Evolutionary conservation across 345 rosid species (phyloP).

Genomic region (Mallotus nudiflorus): DNA sequence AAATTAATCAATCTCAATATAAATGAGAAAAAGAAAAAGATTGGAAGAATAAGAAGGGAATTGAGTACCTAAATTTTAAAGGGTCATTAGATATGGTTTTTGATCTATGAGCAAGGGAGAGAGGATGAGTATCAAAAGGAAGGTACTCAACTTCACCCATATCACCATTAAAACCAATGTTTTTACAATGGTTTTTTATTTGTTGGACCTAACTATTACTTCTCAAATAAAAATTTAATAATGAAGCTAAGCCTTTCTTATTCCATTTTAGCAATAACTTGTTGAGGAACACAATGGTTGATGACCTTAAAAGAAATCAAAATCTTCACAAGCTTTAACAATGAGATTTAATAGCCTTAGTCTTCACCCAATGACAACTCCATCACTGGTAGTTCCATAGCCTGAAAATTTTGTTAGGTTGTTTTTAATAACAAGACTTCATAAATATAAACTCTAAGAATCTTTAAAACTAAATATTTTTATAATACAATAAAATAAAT

Average conservation of each 20-base stretch:
- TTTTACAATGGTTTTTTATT: conserved; percentile 38
- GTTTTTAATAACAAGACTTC: too few species aligned
- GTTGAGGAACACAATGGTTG: conserved; percentile 32
- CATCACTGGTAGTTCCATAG: conserved; percentile 24
- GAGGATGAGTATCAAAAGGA: conserved; percentile 25
- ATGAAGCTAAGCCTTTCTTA: conserved; percentile 26
- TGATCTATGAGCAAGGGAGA: conserved; percentile 25
- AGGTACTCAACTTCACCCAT: conserved; percentile 40
- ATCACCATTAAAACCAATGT: conserved; percentile 41
- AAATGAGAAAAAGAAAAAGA: too few species aligned
- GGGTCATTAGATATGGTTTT: conserved; percentile 29
- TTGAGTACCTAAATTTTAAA: conserved; percentile 20
- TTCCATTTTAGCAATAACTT: conserved; percentile 24
- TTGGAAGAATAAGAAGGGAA: too few species aligned
- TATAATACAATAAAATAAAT: too few species aligned
- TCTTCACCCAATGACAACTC: conserved; percentile 23
- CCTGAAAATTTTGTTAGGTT: too few species aligned
- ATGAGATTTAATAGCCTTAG: conserved; percentile 15
- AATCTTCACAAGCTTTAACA: conserved; percentile 31
- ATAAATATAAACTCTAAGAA: too few species aligned
- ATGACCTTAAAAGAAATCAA: conserved; percentile 40
- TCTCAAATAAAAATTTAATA: conserved; percentile 20
- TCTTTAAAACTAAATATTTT: too few species aligned
- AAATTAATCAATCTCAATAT: too few species aligned
- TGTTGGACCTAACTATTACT: conserved; percentile 28